These are phyloP conservation scores for carrot (Daucus carota) DNA, from an alignment of 129 eudicot species.

Conservation along the genomic window DH1_v3.0 NC_030384.2:41844001-41844500, in stretches of 20 bases:
- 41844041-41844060: neutral
- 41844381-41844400: slow-evolving; percentile 34
- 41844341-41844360: slow-evolving; percentile 39
- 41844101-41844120: slow-evolving; percentile 16
- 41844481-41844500: slow-evolving; percentile 56
- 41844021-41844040: slow-evolving; percentile 5
- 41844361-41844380: slow-evolving; percentile 70
- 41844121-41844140: slow-evolving; percentile 34
- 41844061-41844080: neutral
- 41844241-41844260: slow-evolving; percentile 10
- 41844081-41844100: neutral
- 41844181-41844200: neutral
- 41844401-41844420: too few relatives aligned
- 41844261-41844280: slow-evolving; percentile 12
- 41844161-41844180: slow-evolving; percentile 2
- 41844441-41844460: neutral
- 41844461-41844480: slow-evolving; percentile 48
- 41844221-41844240: neutral
- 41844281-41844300: neutral
- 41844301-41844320: slow-evolving; percentile 29
- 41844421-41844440: neutral
- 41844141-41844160: slow-evolving; percentile 17
- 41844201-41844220: neutral
- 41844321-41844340: slow-evolving; percentile 30
- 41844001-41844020: slow-evolving; percentile 63